A percentile compares a stretch with the other conserved stretches of the same genome.
phyloP scores from a whole-genome alignment of 495 filamentous ascomycete genomes.

The Podospora comata region DNA sequence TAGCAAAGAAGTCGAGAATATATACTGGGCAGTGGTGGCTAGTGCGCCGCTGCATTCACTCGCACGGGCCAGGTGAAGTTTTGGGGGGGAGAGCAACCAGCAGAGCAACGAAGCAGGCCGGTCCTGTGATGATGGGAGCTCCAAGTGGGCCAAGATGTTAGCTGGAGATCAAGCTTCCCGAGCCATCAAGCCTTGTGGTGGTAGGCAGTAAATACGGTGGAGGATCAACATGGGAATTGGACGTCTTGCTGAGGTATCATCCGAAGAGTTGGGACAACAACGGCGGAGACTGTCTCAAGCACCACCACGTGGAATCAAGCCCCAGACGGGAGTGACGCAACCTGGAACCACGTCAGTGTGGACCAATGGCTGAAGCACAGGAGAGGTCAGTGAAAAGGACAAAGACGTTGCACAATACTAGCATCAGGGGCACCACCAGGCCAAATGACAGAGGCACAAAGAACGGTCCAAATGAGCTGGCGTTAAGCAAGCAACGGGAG shows the following conservation, averaged over 20 bases:
- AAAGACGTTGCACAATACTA: background rate
- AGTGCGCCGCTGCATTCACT: slow-evolving; percentile 16
- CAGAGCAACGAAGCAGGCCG: no score
- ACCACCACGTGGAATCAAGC: background rate
- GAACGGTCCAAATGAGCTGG: background rate
- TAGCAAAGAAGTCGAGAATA: background rate
- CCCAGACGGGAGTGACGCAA: no score
- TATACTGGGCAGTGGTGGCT: slow-evolving; percentile 1
- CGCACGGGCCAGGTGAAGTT: slow-evolving; percentile 11
- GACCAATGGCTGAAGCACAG: background rate
- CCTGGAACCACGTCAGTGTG: background rate
- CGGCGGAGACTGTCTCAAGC: background rate
- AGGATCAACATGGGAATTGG: background rate
- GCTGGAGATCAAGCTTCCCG: no score
- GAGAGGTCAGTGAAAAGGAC: background rate
- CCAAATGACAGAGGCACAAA: background rate
- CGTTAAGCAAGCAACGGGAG: background rate
- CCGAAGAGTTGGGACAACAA: background rate
- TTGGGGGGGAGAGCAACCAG: no score
- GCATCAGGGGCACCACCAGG: background rate
- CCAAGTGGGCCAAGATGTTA: no score
- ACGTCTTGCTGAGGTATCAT: background rate
- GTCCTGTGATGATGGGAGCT: no score
- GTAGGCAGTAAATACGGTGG: no score
- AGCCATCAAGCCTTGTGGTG: no score